phyloP scores from a whole-genome alignment of 805 yeast genomes.

The Candida ficus region DNA sequence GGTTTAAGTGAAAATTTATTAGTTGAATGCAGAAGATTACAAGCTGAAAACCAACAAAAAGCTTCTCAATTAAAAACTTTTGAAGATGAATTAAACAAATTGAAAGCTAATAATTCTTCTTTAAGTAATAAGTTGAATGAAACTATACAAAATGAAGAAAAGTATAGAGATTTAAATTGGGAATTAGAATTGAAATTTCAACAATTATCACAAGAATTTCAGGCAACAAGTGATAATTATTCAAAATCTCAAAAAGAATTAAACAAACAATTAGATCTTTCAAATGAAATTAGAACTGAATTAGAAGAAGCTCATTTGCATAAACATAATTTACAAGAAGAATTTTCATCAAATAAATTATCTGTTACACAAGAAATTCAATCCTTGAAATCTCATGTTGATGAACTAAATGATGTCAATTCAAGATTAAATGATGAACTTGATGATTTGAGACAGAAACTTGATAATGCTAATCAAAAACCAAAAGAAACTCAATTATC shows the following conservation, averaged over 20 bases:
- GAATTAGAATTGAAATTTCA: constrained; percentile 53
- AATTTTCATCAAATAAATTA: constrained; percentile 32
- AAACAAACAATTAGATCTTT: constrained; percentile 32
- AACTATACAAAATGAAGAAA: constrained; percentile 34
- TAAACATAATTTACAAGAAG: constrained; percentile 35
- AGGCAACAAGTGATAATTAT: constrained; percentile 37
- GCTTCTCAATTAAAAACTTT: constrained; percentile 33
- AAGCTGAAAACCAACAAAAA: constrained; percentile 55
- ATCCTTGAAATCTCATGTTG: constrained; percentile 46
- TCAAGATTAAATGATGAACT: constrained; percentile 46
- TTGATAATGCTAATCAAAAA: constrained; percentile 14
- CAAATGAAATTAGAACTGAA: constrained; percentile 38
- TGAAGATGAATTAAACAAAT: constrained; percentile 37
- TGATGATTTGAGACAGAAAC: constrained; percentile 20
- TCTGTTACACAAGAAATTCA: constrained; percentile 37
- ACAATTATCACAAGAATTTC: constrained; percentile 27
- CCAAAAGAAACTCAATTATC: constrained; percentile 13
- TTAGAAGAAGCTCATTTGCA: constrained; percentile 42
- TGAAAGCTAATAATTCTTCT: constrained; percentile 18
- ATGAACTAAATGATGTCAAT: constrained; percentile 65
- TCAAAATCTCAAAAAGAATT: constrained; percentile 36
- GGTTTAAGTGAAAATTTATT: constrained; percentile 70
- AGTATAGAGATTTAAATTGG: constrained; percentile 57
- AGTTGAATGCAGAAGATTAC: constrained; percentile 64
- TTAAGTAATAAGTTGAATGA: constrained; percentile 22